Conservation (phyloP, 208 protist genomes). For the Leishmania tropica region DNA sequence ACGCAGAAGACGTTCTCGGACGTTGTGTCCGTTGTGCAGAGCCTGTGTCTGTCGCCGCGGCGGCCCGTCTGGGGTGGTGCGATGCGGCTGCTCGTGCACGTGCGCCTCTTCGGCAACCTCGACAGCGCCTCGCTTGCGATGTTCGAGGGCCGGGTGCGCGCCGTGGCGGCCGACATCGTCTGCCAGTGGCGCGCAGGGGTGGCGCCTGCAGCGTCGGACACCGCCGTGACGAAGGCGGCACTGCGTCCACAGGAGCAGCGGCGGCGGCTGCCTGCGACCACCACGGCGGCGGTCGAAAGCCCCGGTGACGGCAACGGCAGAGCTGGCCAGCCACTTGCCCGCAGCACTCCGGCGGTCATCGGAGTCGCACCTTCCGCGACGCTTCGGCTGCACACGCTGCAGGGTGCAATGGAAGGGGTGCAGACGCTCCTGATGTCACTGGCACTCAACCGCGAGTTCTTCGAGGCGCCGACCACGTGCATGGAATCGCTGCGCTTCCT, state of each 20-base stretch:
- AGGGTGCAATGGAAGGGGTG: slow-evolving; percentile 16
- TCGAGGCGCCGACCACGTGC: slow-evolving; percentile 1
- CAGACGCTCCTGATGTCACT: slow-evolving; percentile 4
- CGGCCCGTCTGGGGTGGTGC: slow-evolving; percentile 1
- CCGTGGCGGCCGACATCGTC: slow-evolving; percentile 6
- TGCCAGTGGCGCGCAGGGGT: neutral
- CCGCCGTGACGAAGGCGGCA: neutral
- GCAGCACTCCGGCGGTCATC: neutral
- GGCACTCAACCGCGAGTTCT: neutral
- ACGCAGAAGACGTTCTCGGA: slow-evolving; percentile 16
- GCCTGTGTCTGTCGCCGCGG: slow-evolving; percentile 19
- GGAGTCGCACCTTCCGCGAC: neutral
- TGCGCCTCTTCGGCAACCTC: slow-evolving; percentile 11
- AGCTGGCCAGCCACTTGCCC: neutral
- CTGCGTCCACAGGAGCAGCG: neutral
- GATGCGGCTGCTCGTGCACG: slow-evolving; percentile 14
- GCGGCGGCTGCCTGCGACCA: neutral
- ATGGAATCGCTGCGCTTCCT: slow-evolving; percentile 16
- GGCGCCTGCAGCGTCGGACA: neutral
- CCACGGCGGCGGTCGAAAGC: neutral
- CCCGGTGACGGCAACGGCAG: neutral
- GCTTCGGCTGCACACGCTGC: slow-evolving; percentile 13
- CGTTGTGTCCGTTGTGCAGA: slow-evolving; percentile 18
- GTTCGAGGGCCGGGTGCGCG: slow-evolving; percentile 15
- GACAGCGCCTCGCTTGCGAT: slow-evolving; percentile 4